These are phyloP conservation scores for Ogataea paradorogensis DNA, from an alignment of 805 yeast species.

Conservation along the genomic window DNA sequence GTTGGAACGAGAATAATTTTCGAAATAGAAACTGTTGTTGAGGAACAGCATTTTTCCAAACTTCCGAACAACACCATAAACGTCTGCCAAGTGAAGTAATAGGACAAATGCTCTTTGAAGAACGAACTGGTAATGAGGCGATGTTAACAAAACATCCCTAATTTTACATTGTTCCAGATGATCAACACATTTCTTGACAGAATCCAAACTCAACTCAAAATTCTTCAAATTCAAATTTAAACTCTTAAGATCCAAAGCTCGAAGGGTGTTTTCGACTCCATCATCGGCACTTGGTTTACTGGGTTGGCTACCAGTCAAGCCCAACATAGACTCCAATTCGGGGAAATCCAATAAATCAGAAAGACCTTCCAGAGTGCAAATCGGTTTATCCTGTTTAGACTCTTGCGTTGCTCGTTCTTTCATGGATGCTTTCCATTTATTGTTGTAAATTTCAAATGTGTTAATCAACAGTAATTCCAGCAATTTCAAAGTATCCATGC, in stretches of 20 bases:
- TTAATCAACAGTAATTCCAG: conserved; percentile 29
- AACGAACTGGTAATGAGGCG: conserved; percentile 30
- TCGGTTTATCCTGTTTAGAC: conserved; percentile 9
- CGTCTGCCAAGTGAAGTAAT: conserved; percentile 47
- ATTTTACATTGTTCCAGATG: conserved; percentile 25
- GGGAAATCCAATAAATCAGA: conserved; percentile 19
- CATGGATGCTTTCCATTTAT: conserved; percentile 27
- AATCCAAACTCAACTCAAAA: conserved; percentile 31
- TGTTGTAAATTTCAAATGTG: conserved; percentile 27
- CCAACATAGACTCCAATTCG: conserved; percentile 17
- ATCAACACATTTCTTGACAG: conserved; percentile 24
- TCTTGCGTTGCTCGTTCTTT: conserved; percentile 18
- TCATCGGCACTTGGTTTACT: conserved; percentile 19
- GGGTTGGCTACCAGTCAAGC: conserved; percentile 4
- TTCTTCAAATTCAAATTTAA: conserved; percentile 26
- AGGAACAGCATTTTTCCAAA: conserved; percentile 46
- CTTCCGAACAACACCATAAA: conserved; percentile 45
- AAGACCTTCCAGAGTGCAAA: conserved; percentile 17
- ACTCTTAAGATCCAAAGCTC: conserved; percentile 24
- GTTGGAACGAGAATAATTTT: conserved; percentile 33
- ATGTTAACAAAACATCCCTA: conserved; percentile 16
- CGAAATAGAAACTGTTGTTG: conserved; percentile 44
- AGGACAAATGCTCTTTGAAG: conserved; percentile 42
- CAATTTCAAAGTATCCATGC: conserved; percentile 25
- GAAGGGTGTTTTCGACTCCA: conserved; percentile 17